phyloP scores from a whole-genome alignment of 2,329 filamentous ascomycete species.

The Pseudofabraea citricarpa region DNA sequence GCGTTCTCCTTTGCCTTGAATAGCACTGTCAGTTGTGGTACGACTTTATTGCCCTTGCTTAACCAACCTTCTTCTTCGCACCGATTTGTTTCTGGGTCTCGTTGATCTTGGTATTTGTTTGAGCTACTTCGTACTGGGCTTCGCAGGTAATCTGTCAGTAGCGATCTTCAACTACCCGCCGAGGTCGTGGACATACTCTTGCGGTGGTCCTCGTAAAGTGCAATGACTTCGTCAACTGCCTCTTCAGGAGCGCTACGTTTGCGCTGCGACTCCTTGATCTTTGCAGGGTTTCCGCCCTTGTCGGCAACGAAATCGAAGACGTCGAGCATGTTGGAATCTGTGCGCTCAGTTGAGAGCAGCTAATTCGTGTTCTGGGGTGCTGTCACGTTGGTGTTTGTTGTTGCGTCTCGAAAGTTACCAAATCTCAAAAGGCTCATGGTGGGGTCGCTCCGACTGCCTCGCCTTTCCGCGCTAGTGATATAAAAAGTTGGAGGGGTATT shows the following conservation, averaged over 20 bases:
- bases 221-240: slow-evolving; percentile 86
- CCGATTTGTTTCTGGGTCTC: slow-evolving; percentile 86
- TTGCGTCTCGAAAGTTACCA: too few relatives aligned
- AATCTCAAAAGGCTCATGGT: too few relatives aligned
- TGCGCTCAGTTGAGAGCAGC: too few relatives aligned
- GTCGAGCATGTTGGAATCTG: slow-evolving; percentile 58
- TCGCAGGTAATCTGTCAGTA: too few relatives aligned
- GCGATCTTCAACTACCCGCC: too few relatives aligned
- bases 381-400: too few relatives aligned
- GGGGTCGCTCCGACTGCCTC: too few relatives aligned
- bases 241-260: slow-evolving; percentile 76
- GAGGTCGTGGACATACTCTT: slow-evolving; percentile 53
- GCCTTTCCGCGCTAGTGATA: too few relatives aligned
- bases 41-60: not conserved
- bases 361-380: too few relatives aligned
- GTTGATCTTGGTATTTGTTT: slow-evolving; percentile 83
- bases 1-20: slow-evolving; percentile 78
- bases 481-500: too few relatives aligned
- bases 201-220: slow-evolving; percentile 79
- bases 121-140: slow-evolving; percentile 73
- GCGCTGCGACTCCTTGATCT: slow-evolving; percentile 87
- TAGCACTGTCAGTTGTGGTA: not conserved
- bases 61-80: slow-evolving; percentile 74
- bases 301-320: slow-evolving; percentile 76
- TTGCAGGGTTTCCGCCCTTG: slow-evolving; percentile 85